Base-by-base conservation (phyloP, 2,329 filamentous ascomycete genomes). In the Onygenales sp. region DNA sequence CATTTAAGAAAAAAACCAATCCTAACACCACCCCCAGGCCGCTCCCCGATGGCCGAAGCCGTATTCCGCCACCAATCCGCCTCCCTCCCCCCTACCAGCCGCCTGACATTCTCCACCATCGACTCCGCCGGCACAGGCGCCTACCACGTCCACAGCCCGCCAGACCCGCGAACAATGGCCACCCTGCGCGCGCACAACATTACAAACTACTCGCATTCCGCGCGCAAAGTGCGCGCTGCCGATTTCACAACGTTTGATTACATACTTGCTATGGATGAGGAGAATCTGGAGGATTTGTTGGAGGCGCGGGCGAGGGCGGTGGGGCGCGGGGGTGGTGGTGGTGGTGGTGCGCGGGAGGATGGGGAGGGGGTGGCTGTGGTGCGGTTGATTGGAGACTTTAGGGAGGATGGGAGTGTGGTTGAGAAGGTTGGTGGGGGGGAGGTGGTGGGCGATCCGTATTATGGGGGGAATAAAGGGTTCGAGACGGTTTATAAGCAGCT, bases 41-140 rank as follows among this genome's bases (percentile, higher is more conserved):
- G 82, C 56, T 95, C 90, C 7, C 88, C 93, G 35, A 97, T 98
- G 93, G 89, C 91, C 45, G 92, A 97, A 75, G 93, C 88, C 49
- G 87, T 95, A 59, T 97, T 98, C 73, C 82, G 83, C 55, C 81
- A 84, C 56, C 74, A 93, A 42, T 79, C 79, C 42, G 77, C 80
- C 60, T 80, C 72, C 7, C 61, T 85, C 55, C 71, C 79, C 46
- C 76, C 55, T 70, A 79, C 47, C 76, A 83, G 82, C 63, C 75
- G 78, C 62, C 75, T 71, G 46, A 73, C 76, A 56, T 82, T 96
- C 64, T 74, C 73, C 13, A 75, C 75, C 55, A 83, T 96, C 60
- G 93, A 97, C 70, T 94, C 88, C 7, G 93, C 89, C 69, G 93
- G 93, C 49, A 98, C 93, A 14, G 88, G 82, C 50, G 89, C 85